A percentile compares a stretch with the other conserved stretches of the same genome.
Conservation (phyloP, 495 filamentous ascomycete species). For the Daldinia bambusicola region DNA sequence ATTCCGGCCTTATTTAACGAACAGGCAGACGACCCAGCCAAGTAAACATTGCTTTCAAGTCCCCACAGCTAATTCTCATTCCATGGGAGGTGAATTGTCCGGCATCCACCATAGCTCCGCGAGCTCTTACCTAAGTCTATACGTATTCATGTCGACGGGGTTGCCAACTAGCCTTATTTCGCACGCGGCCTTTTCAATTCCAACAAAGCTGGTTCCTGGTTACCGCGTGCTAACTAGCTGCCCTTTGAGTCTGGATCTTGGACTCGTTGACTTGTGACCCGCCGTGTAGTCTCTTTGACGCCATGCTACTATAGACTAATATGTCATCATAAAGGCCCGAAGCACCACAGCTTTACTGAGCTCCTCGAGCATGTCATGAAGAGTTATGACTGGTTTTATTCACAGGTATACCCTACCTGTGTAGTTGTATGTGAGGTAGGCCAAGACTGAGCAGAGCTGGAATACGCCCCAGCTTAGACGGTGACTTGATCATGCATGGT, state of each 20-base stretch:
- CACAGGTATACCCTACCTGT: slow-evolving; percentile 3
- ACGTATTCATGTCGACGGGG: slow-evolving; percentile 23
- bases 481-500: slow-evolving; percentile 38
- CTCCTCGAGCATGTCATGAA: slow-evolving; percentile 12
- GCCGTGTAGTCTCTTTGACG: slow-evolving; percentile 15
- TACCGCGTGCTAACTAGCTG: slow-evolving; percentile 25
- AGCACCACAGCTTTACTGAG: slow-evolving; percentile 22
- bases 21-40: slow-evolving; percentile 19
- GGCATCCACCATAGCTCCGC: slow-evolving; percentile 10
- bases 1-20: slow-evolving; percentile 41
- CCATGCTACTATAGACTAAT: slow-evolving; percentile 22
- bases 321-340: slow-evolving; percentile 38
- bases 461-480: slow-evolving; percentile 20
- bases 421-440: slow-evolving; percentile 37
- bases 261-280: slow-evolving; percentile 35
- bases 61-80: slow-evolving; percentile 28
- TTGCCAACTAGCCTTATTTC: slow-evolving; percentile 23
- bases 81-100: slow-evolving; percentile 26
- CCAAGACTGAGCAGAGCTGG: slow-evolving; percentile 34
- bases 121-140: slow-evolving; percentile 28
- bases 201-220: slow-evolving; percentile 34
- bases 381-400: slow-evolving; percentile 2
- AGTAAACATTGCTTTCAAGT: slow-evolving; percentile 23
- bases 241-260: slow-evolving; percentile 31
- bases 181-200: slow-evolving; percentile 24